Conservation (phyloP, 2,329 filamentous ascomycete genomes). For the Aspergillus chevalieri region DNA sequence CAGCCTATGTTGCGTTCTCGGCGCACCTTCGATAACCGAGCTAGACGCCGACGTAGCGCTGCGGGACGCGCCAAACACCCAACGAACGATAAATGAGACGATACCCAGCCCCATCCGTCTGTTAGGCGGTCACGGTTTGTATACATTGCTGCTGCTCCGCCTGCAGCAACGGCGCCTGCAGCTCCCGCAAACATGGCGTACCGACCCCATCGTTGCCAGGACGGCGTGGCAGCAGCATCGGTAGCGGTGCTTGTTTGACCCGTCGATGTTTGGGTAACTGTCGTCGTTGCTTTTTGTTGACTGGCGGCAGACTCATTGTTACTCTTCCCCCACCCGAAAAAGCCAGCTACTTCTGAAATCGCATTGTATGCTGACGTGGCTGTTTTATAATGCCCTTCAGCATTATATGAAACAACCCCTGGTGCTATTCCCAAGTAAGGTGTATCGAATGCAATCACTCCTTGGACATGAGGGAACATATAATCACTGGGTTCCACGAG, state of each 20-base stretch:
- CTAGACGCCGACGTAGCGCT: constrained; percentile 69
- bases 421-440: constrained; percentile 61
- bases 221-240: constrained; percentile 43
- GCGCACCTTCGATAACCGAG: constrained; percentile 59
- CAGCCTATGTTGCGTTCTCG: constrained; percentile 66
- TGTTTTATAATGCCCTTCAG: constrained; percentile 77
- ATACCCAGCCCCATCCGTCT: constrained; percentile 72
- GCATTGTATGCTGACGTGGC: constrained; percentile 65
- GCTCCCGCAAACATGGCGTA: constrained; percentile 82
- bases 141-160: constrained; percentile 79
- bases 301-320: constrained; percentile 6
- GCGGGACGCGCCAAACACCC: constrained; percentile 79
- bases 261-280: constrained; percentile 26
- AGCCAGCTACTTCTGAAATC: constrained; percentile 56
- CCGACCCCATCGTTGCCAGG: constrained; percentile 76
- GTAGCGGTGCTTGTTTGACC: constrained; percentile 28
- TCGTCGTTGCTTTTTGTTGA: constrained; percentile 11
- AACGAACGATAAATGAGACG: constrained; percentile 88
- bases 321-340: constrained; percentile 59
- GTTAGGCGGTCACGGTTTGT: constrained; percentile 74
- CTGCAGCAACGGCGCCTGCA: constrained; percentile 70
- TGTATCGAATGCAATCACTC: constrained; percentile 87
- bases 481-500: constrained; percentile 41
- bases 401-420: constrained; percentile 49
- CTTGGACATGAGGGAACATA: constrained; percentile 92